A percentile compares a stretch with the other conserved stretches of the same genome.
Conservation (phyloP, 805 yeast genomes). For the Cephaloascus fragrans region DNA sequence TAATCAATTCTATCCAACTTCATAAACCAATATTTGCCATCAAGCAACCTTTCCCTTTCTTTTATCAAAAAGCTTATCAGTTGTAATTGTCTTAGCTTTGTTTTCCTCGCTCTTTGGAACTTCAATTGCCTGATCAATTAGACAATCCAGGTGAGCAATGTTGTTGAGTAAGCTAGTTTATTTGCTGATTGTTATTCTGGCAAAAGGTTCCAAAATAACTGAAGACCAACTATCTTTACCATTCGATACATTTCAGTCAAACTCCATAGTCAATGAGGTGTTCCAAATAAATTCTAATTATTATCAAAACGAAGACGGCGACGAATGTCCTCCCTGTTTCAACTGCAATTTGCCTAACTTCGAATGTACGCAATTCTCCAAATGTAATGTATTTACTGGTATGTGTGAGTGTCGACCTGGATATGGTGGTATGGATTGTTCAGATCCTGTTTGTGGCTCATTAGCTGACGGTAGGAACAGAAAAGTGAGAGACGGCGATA, state of each 20-base stretch:
- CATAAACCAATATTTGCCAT: too few relatives aligned
- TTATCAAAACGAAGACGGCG: constrained; percentile 9
- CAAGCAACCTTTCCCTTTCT: too few relatives aligned
- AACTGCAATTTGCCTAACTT: constrained; percentile 90
- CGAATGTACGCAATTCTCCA: constrained; percentile 81
- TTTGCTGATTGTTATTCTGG: background rate
- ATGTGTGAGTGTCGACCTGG: constrained; percentile 89
- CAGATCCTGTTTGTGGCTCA: constrained; percentile 80
- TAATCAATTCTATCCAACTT: too few relatives aligned
- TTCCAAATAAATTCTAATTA: background rate
- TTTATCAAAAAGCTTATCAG: too few relatives aligned
- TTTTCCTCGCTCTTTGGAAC: too few relatives aligned
- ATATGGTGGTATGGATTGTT: constrained; percentile 89
- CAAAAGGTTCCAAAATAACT: background rate
- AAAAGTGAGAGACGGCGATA: constrained; percentile 48
- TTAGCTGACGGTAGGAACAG: constrained; percentile 56
- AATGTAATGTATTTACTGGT: constrained; percentile 84
- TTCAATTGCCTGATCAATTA: too few relatives aligned
- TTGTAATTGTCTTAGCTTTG: too few relatives aligned
- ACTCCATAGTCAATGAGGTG: background rate
- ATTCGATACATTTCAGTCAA: background rate
- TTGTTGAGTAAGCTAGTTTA: background rate
- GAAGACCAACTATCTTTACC: background rate
- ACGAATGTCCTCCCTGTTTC: constrained; percentile 82
- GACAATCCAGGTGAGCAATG: background rate